These are phyloP conservation scores for Aspergillus homomorphus DNA, from an alignment of 495 filamentous ascomycete genomes.

Conservation along the genomic window DNA sequence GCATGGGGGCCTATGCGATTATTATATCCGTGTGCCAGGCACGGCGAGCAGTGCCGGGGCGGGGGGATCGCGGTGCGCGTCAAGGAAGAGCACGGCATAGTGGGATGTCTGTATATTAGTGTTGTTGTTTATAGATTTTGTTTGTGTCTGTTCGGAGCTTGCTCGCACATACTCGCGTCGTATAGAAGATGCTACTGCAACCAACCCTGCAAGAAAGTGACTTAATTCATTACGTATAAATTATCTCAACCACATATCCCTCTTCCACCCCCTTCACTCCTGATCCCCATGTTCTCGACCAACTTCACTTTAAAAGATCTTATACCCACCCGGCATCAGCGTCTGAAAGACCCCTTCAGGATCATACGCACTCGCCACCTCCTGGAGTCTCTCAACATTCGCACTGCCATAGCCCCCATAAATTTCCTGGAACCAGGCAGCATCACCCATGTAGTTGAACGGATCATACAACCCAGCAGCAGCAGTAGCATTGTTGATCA, in stretches of 20 bases:
- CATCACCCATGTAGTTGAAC: slow-evolving; percentile 36
- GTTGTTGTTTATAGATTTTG: background rate
- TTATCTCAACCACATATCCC: no score
- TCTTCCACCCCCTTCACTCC: background rate
- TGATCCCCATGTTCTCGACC: background rate
- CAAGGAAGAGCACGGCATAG: slow-evolving; percentile 15
- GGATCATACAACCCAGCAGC: slow-evolving; percentile 30
- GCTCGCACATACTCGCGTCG: background rate
- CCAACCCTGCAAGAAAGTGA: no score
- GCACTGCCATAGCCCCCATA: slow-evolving; percentile 41
- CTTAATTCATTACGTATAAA: no score
- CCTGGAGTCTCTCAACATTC: slow-evolving; percentile 28
- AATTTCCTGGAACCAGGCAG: slow-evolving; percentile 33
- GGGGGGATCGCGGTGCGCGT: slow-evolving; percentile 16
- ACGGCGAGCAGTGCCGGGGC: background rate
- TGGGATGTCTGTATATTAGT: no score
- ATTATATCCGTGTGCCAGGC: background rate
- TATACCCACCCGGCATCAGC: slow-evolving; percentile 13
- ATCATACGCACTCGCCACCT: slow-evolving; percentile 38
- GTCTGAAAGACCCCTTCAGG: slow-evolving; percentile 22
- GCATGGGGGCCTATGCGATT: slow-evolving; percentile 10
- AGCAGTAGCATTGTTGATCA: slow-evolving; percentile 34
- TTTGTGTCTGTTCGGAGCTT: background rate
- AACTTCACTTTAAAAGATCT: background rate
- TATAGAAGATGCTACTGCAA: no score